Evolutionary conservation across 1,139 yeast species (phyloP).

Genomic region (Trichomonascaceae sp.): DNA sequence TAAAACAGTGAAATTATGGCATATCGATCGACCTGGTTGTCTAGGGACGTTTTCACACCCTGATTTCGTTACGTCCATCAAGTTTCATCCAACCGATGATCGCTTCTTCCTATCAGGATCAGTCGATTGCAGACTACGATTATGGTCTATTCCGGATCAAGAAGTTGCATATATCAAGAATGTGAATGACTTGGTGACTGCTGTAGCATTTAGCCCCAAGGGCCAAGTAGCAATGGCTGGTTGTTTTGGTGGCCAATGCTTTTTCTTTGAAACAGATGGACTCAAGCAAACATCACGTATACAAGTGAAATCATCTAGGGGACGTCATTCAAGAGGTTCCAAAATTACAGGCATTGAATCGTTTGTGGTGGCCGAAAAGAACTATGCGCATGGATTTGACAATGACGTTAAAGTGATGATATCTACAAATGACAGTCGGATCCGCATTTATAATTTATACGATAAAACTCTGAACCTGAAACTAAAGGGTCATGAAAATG

Average conservation of each 20-base stretch:
- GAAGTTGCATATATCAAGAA: constrained; percentile 44
- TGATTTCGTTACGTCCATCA: constrained; percentile 78
- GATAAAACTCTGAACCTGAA: constrained; percentile 55
- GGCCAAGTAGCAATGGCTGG: constrained; percentile 68
- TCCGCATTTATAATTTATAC: constrained; percentile 58
- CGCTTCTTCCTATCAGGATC: constrained; percentile 82
- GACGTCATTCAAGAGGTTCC: constrained; percentile 29
- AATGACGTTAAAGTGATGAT: constrained; percentile 28
- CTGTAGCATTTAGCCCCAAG: constrained; percentile 63
- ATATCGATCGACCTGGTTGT: constrained; percentile 59
- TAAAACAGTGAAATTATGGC: constrained; percentile 79
- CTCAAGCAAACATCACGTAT: constrained; percentile 50
- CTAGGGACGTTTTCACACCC: constrained; percentile 63
- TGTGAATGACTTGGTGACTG: constrained; percentile 52
- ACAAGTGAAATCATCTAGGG: constrained; percentile 44
- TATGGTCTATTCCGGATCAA: constrained; percentile 82
- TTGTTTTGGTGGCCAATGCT: constrained; percentile 70
- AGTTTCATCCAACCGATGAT: constrained; percentile 83
- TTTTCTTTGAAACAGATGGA: constrained; percentile 60
- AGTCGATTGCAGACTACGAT: constrained; percentile 65
- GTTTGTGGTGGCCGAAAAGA: constrained; percentile 14
- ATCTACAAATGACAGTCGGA: constrained; percentile 74
- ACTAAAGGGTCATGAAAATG: constrained; percentile 68
- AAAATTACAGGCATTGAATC: constrained; percentile 33
- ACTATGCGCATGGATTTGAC: constrained; percentile 13